phyloP scores from a whole-genome alignment of 169 alveolate genomes.

The Theileria equi region DNA sequence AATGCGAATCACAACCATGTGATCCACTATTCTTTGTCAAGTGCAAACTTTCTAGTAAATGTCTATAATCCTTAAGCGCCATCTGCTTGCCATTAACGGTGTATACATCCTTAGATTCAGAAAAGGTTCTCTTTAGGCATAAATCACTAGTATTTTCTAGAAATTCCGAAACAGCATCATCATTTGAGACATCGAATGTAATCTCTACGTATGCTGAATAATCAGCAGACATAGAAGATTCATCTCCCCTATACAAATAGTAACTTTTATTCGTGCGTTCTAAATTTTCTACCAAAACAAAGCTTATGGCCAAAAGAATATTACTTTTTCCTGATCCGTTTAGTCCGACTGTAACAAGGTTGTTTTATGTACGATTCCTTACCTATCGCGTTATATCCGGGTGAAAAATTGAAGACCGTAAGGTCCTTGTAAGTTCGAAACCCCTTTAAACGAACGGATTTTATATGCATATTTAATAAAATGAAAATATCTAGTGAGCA shows the following conservation, averaged over 20 bases:
- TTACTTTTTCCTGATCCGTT: slow-evolving; percentile 66
- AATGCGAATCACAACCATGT: slow-evolving; percentile 21
- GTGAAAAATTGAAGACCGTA: slow-evolving; percentile 35
- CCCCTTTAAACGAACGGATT: slow-evolving; percentile 77
- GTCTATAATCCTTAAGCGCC: slow-evolving; percentile 51
- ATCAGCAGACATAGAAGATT: slow-evolving; percentile 32
- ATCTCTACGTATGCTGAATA: slow-evolving; percentile 48
- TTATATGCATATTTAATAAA: slow-evolving; percentile 71
- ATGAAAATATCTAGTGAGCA: too few relatives aligned
- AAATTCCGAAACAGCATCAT: neutral
- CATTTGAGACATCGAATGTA: slow-evolving; percentile 27
- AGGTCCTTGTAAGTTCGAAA: slow-evolving; percentile 83
- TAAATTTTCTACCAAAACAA: slow-evolving; percentile 35
- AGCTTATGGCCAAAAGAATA: slow-evolving; percentile 46
- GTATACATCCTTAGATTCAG: slow-evolving; percentile 42
- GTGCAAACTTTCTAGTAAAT: slow-evolving; percentile 33
- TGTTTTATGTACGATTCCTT: neutral
- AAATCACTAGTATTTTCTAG: slow-evolving; percentile 18
- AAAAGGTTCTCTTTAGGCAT: slow-evolving; percentile 38
- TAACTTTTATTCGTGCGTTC: slow-evolving; percentile 11
- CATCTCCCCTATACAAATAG: slow-evolving; percentile 49
- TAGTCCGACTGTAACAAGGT: slow-evolving; percentile 34
- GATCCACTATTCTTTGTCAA: slow-evolving; percentile 35
- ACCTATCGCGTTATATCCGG: slow-evolving; percentile 61
- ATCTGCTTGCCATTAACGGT: slow-evolving; percentile 43